Percentiles rank a stretch among this genome's conserved stretches.
Conservation (phyloP, 2,329 filamentous ascomycete species). For the Neopestalotiopsis sp. region DNA sequence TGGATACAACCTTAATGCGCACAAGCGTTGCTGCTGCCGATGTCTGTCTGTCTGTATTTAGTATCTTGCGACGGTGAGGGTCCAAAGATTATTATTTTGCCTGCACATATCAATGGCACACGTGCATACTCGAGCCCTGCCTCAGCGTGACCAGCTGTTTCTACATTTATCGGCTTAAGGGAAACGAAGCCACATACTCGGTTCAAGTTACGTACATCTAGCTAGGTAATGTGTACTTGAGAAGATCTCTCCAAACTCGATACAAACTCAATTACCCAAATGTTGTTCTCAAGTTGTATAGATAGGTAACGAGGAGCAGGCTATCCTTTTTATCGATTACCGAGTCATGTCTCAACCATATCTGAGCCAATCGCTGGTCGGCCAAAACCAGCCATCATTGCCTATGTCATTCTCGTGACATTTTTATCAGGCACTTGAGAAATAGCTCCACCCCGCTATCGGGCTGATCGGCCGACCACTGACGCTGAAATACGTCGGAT, state of each 20-base stretch:
- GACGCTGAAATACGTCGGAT: neutral
- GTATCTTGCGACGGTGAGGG: neutral
- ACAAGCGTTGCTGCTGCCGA: neutral
- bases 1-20: neutral
- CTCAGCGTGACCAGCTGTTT: too few species aligned
- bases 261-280: neutral
- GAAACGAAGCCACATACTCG: too few species aligned
- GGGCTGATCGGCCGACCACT: conserved; percentile 5
- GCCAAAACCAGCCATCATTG: neutral
- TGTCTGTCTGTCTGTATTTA: neutral
- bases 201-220: too few species aligned
- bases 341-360: conserved; percentile 3
- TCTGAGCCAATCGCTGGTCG: neutral
- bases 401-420: conserved; percentile 13
- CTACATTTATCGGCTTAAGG: too few species aligned
- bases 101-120: too few species aligned
- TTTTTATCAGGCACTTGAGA: conserved; percentile 8
- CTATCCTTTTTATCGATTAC: neutral
- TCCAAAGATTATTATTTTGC: neutral
- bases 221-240: too few species aligned
- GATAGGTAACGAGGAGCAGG: neutral
- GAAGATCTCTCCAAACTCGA: too few species aligned
- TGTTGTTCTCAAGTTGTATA: neutral
- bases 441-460: conserved; percentile 17
- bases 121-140: too few species aligned